A percentile compares a stretch with the other conserved stretches of the same genome.
phyloP scores from a whole-genome alignment of 257 asterid genomes.

The Fraxinus quadrangulata region DNA sequence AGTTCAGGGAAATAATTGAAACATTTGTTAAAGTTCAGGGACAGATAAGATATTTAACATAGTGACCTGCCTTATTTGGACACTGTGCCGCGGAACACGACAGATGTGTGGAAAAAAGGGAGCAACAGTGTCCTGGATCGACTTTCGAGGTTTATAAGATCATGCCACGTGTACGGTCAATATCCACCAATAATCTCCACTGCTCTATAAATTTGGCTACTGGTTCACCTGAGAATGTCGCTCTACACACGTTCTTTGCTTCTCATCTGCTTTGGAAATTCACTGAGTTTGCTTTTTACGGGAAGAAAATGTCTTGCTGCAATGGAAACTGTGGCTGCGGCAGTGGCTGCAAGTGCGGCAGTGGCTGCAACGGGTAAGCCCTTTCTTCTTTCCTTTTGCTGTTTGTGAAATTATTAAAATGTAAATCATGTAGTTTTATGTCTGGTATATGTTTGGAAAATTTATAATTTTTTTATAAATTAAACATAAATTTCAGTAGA shows the following conservation, averaged over 20 bases:
- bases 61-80: background rate
- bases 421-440: no score
- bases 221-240: background rate
- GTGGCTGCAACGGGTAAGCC: constrained; percentile 60
- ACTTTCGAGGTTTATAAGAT: constrained; percentile 32
- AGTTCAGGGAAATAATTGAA: background rate
- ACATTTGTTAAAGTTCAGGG: background rate
- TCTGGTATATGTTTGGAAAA: no score
- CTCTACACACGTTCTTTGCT: background rate
- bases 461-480: no score
- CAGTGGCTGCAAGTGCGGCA: constrained; percentile 67
- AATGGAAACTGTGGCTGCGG: constrained; percentile 76
- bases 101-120: constrained; percentile 30
- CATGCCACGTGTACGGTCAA: constrained; percentile 55
- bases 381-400: background rate
- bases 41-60: no score
- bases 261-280: background rate
- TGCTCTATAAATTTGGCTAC: constrained; percentile 41
- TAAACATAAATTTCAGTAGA: no score
- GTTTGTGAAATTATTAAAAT: no score
- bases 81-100: constrained; percentile 14
- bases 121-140: constrained; percentile 25
- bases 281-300: no score
- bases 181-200: background rate
- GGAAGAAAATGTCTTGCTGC: constrained; percentile 60